Evolutionary conservation across 768 basidiomycete genomes (phyloP).

Genomic region (Xerocomellus intermedius): DNA sequence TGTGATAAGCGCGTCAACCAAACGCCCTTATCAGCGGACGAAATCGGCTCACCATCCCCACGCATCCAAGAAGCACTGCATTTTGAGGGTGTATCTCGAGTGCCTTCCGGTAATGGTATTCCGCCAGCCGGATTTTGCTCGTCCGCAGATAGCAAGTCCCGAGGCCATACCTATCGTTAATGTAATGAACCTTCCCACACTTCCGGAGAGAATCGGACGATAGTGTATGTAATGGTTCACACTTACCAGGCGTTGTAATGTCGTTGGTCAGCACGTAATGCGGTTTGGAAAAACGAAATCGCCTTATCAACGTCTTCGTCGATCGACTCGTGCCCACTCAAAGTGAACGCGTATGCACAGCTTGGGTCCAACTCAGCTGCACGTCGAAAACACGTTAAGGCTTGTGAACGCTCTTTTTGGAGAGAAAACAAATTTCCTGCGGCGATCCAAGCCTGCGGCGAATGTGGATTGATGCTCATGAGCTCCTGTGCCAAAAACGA

Average conservation of each 20-base stretch:
- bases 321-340: constrained; percentile 95
- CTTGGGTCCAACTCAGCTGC: constrained; percentile 86
- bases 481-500: constrained; percentile 94
- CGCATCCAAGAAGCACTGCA: constrained; percentile 93
- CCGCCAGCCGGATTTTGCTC: constrained; percentile 90
- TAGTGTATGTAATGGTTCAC: not conserved
- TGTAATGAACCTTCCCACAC: constrained; percentile 23
- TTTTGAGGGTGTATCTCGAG: constrained; percentile 91
- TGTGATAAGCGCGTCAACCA: constrained; percentile 36
- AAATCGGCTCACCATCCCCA: constrained; percentile 80
- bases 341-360: constrained; percentile 93
- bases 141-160: constrained; percentile 94
- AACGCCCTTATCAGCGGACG: constrained; percentile 22
- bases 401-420: constrained; percentile 91
- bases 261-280: constrained; percentile 85
- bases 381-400: constrained; percentile 90
- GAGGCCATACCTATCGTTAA: constrained; percentile 84
- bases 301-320: constrained; percentile 95
- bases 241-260: constrained; percentile 98
- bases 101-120: constrained; percentile 95
- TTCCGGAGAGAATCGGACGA: not conserved
- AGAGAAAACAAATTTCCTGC: constrained; percentile 95
- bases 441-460: constrained; percentile 92
- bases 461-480: constrained; percentile 77
- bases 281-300: constrained; percentile 87